Percentiles rank a stretch among this genome's conserved stretches.
These are phyloP conservation scores for Vitis hybrid DNA, from an alignment of 177 flowering plant species.

Conservation along the genomic window DNA sequence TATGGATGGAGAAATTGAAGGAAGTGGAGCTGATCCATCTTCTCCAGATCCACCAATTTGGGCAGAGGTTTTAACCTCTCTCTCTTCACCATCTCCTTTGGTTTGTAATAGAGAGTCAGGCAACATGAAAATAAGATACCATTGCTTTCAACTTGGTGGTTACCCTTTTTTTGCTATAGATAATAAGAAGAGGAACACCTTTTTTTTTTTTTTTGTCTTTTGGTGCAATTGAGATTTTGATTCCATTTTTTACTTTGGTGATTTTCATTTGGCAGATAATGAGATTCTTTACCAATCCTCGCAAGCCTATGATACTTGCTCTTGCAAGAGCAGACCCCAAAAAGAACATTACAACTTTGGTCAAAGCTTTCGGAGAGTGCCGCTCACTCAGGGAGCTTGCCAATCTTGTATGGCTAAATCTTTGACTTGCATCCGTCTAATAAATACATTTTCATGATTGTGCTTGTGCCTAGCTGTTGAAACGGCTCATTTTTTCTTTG, in stretches of 20 bases:
- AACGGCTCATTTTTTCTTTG: too few species aligned
- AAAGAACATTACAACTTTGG: conserved; percentile 90
- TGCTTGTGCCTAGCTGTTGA: background rate
- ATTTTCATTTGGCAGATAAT: conserved; percentile 62
- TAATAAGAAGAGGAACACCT: too few species aligned
- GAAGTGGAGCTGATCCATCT: conserved; percentile 67
- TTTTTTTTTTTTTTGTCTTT: background rate
- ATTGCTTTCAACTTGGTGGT: too few species aligned
- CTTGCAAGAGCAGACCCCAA: conserved; percentile 99
- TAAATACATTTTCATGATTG: conserved; percentile 1
- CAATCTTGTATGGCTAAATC: conserved; percentile 67
- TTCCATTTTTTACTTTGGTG: background rate
- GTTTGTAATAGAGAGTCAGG: too few species aligned
- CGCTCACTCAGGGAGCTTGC: conserved; percentile 98
- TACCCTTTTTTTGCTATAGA: too few species aligned
- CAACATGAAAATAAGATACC: too few species aligned
- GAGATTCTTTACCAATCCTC: conserved; percentile 96
- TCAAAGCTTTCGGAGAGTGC: conserved; percentile 99
- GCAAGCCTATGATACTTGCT: conserved; percentile 99
- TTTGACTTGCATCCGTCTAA: background rate
- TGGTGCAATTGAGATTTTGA: background rate
- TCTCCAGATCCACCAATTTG: conserved; percentile 93
- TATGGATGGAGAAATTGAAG: conserved; percentile 80
- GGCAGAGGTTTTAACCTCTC: conserved; percentile 66
- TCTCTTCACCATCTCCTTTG: background rate